These are phyloP conservation scores for Ulmus americana DNA, from an alignment of 331 rosid species.

Conservation along the genomic window DNA sequence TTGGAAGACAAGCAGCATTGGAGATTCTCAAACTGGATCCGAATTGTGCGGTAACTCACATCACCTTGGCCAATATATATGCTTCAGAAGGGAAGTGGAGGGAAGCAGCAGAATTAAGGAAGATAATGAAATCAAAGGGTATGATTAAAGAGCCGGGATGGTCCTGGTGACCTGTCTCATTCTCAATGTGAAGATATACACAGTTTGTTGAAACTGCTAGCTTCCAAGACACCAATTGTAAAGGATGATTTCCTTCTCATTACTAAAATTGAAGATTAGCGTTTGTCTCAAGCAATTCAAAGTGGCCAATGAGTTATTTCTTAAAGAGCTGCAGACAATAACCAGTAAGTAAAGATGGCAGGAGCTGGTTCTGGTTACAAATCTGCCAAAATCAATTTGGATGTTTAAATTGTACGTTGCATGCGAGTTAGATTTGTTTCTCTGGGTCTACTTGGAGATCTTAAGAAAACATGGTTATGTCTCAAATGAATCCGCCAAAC, in stretches of 20 bases:
- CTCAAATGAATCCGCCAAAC: too few relatives aligned
- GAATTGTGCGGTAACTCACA: slow-evolving; percentile 55
- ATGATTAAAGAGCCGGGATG: slow-evolving; percentile 72
- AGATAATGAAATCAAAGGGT: slow-evolving; percentile 60
- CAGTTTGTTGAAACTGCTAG: slow-evolving; percentile 20
- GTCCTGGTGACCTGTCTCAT: slow-evolving; percentile 57
- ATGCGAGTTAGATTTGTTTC: too few relatives aligned
- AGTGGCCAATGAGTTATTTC: not conserved
- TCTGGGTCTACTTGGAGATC: too few relatives aligned
- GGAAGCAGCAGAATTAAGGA: slow-evolving; percentile 59
- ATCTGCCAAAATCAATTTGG: too few relatives aligned
- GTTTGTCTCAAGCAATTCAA: not conserved
- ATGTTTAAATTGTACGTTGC: too few relatives aligned
- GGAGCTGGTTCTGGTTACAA: not conserved
- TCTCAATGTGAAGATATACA: slow-evolving; percentile 41
- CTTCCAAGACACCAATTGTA: slow-evolving; percentile 24
- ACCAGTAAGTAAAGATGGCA: not conserved
- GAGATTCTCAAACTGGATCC: slow-evolving; percentile 53
- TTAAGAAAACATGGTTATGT: too few relatives aligned
- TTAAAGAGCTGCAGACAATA: slow-evolving; percentile 2
- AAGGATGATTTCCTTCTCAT: slow-evolving; percentile 25
- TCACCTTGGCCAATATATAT: slow-evolving; percentile 61
- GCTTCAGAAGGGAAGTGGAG: slow-evolving; percentile 61
- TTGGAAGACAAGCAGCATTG: slow-evolving; percentile 54
- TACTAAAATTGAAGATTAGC: slow-evolving; percentile 34